Conservation (phyloP, 441 rosid species). For the Croton laevigatus region DNA sequence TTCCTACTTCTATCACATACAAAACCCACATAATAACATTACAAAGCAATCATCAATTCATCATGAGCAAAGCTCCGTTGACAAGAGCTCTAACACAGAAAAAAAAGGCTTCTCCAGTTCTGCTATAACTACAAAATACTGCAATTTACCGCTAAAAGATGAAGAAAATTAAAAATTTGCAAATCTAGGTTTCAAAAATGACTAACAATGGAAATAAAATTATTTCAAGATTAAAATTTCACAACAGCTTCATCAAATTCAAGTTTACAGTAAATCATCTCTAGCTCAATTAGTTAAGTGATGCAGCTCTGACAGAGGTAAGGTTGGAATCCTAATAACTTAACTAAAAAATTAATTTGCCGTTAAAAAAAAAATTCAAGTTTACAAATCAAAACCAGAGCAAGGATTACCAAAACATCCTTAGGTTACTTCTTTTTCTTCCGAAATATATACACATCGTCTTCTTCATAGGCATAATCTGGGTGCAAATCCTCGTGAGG, state of each 20-base stretch:
- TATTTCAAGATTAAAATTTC: conserved; percentile 1
- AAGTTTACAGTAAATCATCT: too few relatives aligned
- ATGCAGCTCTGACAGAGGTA: too few relatives aligned
- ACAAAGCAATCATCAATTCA: not conserved
- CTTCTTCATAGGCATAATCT: conserved; percentile 63
- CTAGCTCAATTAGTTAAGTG: too few relatives aligned
- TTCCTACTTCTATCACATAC: not conserved
- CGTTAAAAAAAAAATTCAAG: too few relatives aligned
- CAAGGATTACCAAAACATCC: conserved; percentile 9
- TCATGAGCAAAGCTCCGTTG: not conserved
- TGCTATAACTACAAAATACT: not conserved
- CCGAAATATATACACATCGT: conserved; percentile 62
- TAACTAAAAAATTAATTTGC: too few relatives aligned
- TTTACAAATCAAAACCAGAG: not conserved
- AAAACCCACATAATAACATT: not conserved
- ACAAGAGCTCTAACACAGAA: not conserved
- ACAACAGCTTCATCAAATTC: not conserved
- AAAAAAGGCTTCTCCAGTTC: not conserved
- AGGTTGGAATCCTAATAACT: too few relatives aligned
- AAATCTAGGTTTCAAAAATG: too few relatives aligned
- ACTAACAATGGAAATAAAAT: not conserved
- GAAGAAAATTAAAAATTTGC: too few relatives aligned
- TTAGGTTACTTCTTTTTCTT: conserved; percentile 37
- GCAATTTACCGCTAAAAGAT: not conserved
- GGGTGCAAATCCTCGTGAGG: conserved; percentile 72